Evolutionary conservation across 148 eudicot genomes (phyloP).

Genomic region (Dysphania ambrosioides): DNA sequence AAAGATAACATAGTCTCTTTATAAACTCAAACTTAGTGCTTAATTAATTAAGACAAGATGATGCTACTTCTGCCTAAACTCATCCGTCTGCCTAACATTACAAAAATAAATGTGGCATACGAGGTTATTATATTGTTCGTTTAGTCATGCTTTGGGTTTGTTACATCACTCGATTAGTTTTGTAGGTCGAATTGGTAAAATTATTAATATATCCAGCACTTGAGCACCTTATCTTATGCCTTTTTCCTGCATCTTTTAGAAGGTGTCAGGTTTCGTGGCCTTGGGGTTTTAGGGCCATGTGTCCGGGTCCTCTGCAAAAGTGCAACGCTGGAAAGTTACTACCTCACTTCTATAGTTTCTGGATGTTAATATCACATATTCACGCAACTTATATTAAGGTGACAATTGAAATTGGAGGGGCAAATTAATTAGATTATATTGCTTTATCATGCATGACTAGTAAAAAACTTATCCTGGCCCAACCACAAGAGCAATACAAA

Average conservation of each 20-base stretch:
- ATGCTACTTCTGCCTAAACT: conserved; percentile 1
- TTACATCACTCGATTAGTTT: background rate
- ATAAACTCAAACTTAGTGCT: background rate
- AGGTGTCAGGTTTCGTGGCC: background rate
- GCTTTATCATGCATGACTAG: too few species aligned
- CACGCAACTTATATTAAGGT: too few species aligned
- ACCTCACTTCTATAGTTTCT: too few species aligned
- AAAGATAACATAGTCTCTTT: background rate
- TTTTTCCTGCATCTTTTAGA: too few species aligned
- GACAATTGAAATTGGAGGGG: too few species aligned
- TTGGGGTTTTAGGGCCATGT: background rate
- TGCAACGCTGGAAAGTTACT: background rate
- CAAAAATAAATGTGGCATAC: background rate
- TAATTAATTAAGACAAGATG: background rate
- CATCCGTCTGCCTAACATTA: conserved; percentile 7
- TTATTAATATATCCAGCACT: too few species aligned
- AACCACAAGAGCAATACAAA: too few species aligned
- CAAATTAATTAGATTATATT: too few species aligned
- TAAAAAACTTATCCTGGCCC: too few species aligned
- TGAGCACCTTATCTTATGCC: too few species aligned
- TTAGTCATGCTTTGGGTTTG: background rate
- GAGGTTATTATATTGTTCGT: background rate
- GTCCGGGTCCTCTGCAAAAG: background rate
- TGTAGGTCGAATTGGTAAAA: background rate
- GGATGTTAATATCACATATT: too few species aligned